phyloP scores from a whole-genome alignment of 768 basidiomycete genomes.

The Imleria badia region DNA sequence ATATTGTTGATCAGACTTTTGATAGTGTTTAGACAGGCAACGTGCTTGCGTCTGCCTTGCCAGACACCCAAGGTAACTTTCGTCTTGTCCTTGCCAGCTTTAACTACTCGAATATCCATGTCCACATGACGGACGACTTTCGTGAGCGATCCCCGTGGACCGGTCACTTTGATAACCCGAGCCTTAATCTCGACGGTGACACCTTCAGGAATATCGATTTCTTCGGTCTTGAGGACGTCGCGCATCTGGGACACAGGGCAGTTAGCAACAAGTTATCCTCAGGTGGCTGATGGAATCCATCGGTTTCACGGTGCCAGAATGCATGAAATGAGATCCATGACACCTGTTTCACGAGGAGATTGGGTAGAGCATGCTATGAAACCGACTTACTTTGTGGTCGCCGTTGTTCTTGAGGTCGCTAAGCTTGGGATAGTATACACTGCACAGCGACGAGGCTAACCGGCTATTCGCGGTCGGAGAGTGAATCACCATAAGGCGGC shows the following conservation, averaged over 20 bases:
- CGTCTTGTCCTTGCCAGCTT: constrained; percentile 60
- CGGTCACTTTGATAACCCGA: constrained; percentile 86
- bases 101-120: constrained; percentile 88
- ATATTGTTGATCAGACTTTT: constrained; percentile 95
- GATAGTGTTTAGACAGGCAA: constrained; percentile 97
- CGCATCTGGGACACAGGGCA: constrained; percentile 61
- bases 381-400: constrained; percentile 29
- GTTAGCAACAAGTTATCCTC: constrained; percentile 35
- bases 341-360: not conserved
- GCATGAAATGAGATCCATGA: constrained; percentile 2
- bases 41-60: constrained; percentile 98
- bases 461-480: constrained; percentile 37
- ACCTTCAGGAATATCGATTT: constrained; percentile 82
- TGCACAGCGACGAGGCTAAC: constrained; percentile 5
- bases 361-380: not conserved
- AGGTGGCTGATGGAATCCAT: constrained; percentile 40
- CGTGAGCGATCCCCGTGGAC: constrained; percentile 88
- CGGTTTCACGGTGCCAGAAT: constrained; percentile 2
- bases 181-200: constrained; percentile 89
- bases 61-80: constrained; percentile 92
- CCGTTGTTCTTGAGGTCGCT: constrained; percentile 27
- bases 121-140: constrained; percentile 92
- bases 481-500: constrained; percentile 29
- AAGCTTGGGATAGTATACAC: constrained; percentile 8
- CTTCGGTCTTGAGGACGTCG: constrained; percentile 92